These are phyloP conservation scores for Avena eriantha DNA, from an alignment of 176 grass and related monocot genomes.

Conservation along the genomic window DNA sequence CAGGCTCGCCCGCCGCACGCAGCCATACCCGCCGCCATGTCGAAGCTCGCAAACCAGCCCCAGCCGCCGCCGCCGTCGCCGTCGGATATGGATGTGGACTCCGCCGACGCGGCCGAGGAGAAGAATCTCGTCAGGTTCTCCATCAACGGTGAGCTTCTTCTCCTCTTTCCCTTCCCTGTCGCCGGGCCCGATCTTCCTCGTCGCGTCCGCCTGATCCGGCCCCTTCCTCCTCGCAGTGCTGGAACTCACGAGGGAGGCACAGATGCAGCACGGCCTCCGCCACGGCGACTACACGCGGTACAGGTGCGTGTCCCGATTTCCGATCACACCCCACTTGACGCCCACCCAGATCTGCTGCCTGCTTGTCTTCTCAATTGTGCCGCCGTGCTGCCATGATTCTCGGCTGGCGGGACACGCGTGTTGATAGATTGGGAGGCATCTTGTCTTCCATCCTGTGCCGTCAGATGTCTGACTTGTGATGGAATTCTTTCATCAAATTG, in stretches of 20 bases:
- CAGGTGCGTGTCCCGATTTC: slow-evolving; percentile 44
- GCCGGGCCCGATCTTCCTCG: neutral
- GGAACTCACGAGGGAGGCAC: slow-evolving; percentile 83
- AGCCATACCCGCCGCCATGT: slow-evolving; percentile 36
- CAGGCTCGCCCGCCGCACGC: neutral
- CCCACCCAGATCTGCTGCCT: slow-evolving; percentile 26
- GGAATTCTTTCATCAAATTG: neutral
- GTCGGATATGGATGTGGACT: slow-evolving; percentile 79
- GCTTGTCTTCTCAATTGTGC: slow-evolving; percentile 5
- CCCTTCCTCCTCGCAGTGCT: slow-evolving; percentile 56
- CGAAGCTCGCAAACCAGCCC: slow-evolving; percentile 46
- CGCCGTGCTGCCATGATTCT: neutral
- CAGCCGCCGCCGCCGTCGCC: neutral
- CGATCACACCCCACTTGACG: neutral
- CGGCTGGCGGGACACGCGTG: neutral
- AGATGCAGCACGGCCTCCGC: slow-evolving; percentile 98
- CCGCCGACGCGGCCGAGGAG: slow-evolving; percentile 45
- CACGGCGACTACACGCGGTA: slow-evolving; percentile 92
- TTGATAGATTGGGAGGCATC: neutral
- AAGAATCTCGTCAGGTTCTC: slow-evolving; percentile 76
- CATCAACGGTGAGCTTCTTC: slow-evolving; percentile 69
- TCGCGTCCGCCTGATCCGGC: slow-evolving; percentile 2
- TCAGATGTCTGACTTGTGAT: slow-evolving; percentile 27
- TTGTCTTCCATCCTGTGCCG: neutral
- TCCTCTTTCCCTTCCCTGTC: neutral